Evolutionary conservation across 352 stramenopile species (phyloP).

Genomic region (Pythium volutum): DNA sequence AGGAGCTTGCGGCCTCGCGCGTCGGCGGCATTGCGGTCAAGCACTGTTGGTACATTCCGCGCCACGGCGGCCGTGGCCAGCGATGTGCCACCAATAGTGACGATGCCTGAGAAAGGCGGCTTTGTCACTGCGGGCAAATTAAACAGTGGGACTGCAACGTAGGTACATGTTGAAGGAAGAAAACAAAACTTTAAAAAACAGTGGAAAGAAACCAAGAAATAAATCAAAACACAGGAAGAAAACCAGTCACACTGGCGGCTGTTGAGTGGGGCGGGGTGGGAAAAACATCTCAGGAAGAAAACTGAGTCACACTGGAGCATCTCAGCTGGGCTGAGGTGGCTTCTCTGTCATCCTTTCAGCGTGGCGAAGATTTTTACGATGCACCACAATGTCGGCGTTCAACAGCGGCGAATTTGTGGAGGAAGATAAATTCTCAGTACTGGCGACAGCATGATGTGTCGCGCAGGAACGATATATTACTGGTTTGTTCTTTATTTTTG

Average conservation of each 20-base stretch:
- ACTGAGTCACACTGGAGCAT: no score
- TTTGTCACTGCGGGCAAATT: not conserved
- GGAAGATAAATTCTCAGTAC: no score
- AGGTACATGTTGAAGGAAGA: conserved; percentile 3
- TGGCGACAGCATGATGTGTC: no score
- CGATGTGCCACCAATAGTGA: conserved; percentile 9
- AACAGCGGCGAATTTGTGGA: no score
- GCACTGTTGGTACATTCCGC: conserved; percentile 77
- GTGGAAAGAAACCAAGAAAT: not conserved
- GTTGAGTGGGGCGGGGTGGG: not conserved
- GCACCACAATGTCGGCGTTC: no score
- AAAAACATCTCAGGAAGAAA: not conserved
- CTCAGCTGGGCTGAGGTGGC: no score
- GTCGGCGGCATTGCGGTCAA: conserved; percentile 53
- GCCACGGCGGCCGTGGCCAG: conserved; percentile 32
- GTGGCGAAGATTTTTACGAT: no score
- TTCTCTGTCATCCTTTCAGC: no score
- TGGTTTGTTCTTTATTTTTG: not conserved
- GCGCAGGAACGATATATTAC: no score
- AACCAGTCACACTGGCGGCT: not conserved
- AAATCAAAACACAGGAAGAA: conserved; percentile 16
- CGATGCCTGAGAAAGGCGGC: conserved; percentile 3
- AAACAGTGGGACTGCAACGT: conserved; percentile 16
- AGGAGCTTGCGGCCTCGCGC: conserved; percentile 45
- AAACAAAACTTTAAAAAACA: not conserved